Percentiles rank a stretch among this genome's conserved stretches.
Evolutionary conservation across 2,329 filamentous ascomycete species (phyloP).

Genomic region (Apiospora malaysiana): DNA sequence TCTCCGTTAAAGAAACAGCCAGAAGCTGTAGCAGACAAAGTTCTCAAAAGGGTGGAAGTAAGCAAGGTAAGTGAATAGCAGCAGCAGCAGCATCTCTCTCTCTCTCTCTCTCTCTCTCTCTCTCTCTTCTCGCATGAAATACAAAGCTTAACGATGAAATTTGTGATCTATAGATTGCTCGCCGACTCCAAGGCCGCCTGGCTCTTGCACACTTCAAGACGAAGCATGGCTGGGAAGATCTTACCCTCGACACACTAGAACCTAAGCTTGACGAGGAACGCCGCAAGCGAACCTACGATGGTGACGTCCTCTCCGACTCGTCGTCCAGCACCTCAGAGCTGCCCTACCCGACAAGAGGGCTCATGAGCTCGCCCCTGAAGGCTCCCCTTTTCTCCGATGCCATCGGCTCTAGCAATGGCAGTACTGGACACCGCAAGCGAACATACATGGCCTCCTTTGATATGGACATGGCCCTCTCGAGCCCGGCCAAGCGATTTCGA

Average conservation of each 20-base stretch:
- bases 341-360: slow-evolving; percentile 68
- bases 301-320: slow-evolving; percentile 83
- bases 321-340: slow-evolving; percentile 84
- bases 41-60: slow-evolving; percentile 75
- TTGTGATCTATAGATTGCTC: slow-evolving; percentile 73
- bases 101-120: neutral
- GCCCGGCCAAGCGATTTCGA: slow-evolving; percentile 73
- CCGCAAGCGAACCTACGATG: slow-evolving; percentile 70
- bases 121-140: slow-evolving; percentile 21
- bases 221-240: slow-evolving; percentile 91
- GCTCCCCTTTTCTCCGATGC: slow-evolving; percentile 85
- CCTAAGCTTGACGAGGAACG: slow-evolving; percentile 81
- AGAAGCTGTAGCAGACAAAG: slow-evolving; percentile 69
- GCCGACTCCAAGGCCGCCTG: slow-evolving; percentile 89
- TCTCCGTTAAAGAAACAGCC: slow-evolving; percentile 69
- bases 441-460: slow-evolving; percentile 67
- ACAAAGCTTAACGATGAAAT: slow-evolving; percentile 26
- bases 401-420: slow-evolving; percentile 72
- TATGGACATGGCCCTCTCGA: slow-evolving; percentile 51
- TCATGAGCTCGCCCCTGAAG: slow-evolving; percentile 87
- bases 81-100: neutral
- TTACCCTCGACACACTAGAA: slow-evolving; percentile 85
- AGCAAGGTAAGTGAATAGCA: slow-evolving; percentile 66
- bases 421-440: slow-evolving; percentile 69
- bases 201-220: slow-evolving; percentile 97